Conservation (phyloP, 1,284 basidiomycete species). For the Leccinum huronense region DNA sequence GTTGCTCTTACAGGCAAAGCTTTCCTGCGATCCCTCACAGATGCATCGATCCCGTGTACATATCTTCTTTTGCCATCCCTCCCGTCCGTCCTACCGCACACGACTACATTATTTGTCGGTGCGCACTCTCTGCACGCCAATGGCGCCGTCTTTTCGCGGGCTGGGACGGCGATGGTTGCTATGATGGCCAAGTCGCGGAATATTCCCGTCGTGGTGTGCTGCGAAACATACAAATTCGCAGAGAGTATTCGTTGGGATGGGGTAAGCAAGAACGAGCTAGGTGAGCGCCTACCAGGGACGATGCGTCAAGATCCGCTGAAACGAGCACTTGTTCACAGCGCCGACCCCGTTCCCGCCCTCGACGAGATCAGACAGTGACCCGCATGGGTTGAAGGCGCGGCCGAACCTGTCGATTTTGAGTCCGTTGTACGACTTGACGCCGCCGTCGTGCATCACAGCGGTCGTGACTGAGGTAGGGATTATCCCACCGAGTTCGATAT, state of each 20-base stretch:
- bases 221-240: slow-evolving; percentile 98
- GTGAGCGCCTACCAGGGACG: slow-evolving; percentile 40
- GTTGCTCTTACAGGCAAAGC: slow-evolving; percentile 61
- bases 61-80: slow-evolving; percentile 92
- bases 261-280: slow-evolving; percentile 95
- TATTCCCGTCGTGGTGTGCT: slow-evolving; percentile 94
- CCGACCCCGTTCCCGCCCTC: slow-evolving; percentile 32
- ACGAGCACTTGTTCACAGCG: slow-evolving; percentile 14
- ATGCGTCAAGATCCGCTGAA: slow-evolving; percentile 11
- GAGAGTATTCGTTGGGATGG: slow-evolving; percentile 93
- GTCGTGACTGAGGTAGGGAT: slow-evolving; percentile 94
- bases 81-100: slow-evolving; percentile 76
- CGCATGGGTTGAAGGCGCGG: slow-evolving; percentile 17
- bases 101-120: slow-evolving; percentile 86
- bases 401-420: slow-evolving; percentile 72
- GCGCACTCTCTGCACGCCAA: slow-evolving; percentile 95
- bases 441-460: slow-evolving; percentile 87
- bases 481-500: slow-evolving; percentile 84
- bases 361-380: slow-evolving; percentile 16
- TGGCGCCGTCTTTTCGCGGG: slow-evolving; percentile 91
- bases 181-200: slow-evolving; percentile 92
- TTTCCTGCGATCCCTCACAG: slow-evolving; percentile 70
- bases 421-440: slow-evolving; percentile 90
- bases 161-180: slow-evolving; percentile 93
- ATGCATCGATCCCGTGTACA: slow-evolving; percentile 80